phyloP scores from a whole-genome alignment of 2,329 filamentous ascomycete genomes.

The Penicillium occitanis region DNA sequence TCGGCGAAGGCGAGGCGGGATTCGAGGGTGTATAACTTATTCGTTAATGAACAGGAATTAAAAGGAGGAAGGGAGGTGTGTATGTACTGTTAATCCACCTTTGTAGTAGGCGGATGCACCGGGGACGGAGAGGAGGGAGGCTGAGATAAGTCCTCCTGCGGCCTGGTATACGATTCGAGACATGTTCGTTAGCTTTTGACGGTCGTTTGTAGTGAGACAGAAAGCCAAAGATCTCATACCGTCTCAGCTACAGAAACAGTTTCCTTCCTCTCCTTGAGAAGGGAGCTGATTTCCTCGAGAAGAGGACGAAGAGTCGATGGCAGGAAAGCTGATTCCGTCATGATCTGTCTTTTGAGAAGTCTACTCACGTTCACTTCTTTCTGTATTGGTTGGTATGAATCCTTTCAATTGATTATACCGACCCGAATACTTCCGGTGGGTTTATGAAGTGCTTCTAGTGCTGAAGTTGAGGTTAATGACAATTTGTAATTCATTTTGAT shows the following conservation, averaged over 20 bases:
- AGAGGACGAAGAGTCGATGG: conserved; percentile 43
- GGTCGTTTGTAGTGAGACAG: not conserved
- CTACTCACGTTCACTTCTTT: not conserved
- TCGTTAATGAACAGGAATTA: too few relatives aligned
- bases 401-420: not conserved
- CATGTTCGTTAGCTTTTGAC: not conserved
- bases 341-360: not conserved
- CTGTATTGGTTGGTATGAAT: not conserved
- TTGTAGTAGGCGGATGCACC: conserved; percentile 61
- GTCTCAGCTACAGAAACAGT: conserved; percentile 64
- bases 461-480: not conserved
- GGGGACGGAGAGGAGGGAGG: conserved; percentile 57
- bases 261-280: conserved; percentile 57
- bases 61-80: not conserved
- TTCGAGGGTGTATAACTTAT: conserved; percentile 57
- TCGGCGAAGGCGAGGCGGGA: conserved; percentile 60
- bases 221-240: conserved; percentile 32
- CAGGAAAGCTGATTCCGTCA: conserved; percentile 31
- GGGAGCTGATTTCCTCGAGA: conserved; percentile 51
- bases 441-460: not conserved
- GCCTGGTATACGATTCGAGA: conserved; percentile 42
- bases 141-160: conserved; percentile 62
- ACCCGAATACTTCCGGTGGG: not conserved
- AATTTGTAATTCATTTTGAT: not conserved
- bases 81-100: conserved; percentile 58